These are phyloP conservation scores for Wickerhamiella siamensis DNA, from an alignment of 805 yeast species.

Conservation along the genomic window DNA sequence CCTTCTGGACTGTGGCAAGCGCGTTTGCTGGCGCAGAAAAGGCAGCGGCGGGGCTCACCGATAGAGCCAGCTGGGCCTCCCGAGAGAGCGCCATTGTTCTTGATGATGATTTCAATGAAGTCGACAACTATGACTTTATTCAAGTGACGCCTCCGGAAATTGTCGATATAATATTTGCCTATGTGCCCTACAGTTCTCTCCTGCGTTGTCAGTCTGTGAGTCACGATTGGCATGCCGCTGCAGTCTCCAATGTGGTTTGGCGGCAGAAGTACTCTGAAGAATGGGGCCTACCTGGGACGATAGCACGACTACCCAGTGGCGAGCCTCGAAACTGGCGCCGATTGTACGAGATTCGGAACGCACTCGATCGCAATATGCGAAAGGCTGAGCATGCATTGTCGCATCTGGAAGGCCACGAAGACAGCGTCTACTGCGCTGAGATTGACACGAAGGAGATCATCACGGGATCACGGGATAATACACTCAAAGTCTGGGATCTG, in stretches of 20 bases:
- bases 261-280: constrained; percentile 10
- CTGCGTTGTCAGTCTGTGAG: constrained; percentile 14
- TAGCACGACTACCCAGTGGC: neutral
- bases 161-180: constrained; percentile 9
- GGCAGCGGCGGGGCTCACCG: neutral
- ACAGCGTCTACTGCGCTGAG: constrained; percentile 71
- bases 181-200: constrained; percentile 12
- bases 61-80: neutral
- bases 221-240: constrained; percentile 12
- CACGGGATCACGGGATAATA: constrained; percentile 51
- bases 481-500: constrained; percentile 26
- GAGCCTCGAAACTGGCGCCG: constrained; percentile 14
- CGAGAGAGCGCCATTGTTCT: neutral
- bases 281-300: constrained; percentile 13
- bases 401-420: constrained; percentile 49
- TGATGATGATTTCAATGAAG: neutral
- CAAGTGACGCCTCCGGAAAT: constrained; percentile 13
- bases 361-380: constrained; percentile 9
- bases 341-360: constrained; percentile 9
- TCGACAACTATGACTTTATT: constrained; percentile 9
- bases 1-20: neutral
- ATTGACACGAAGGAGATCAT: constrained; percentile 55
- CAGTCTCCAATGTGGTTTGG: constrained; percentile 15
- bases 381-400: constrained; percentile 6
- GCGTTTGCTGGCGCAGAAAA: neutral